Evolutionary conservation across 495 filamentous ascomycete genomes (phyloP), one percentile per base, ranked within the genome.

Genomic region (Pseudevernia furfuracea): DNA sequence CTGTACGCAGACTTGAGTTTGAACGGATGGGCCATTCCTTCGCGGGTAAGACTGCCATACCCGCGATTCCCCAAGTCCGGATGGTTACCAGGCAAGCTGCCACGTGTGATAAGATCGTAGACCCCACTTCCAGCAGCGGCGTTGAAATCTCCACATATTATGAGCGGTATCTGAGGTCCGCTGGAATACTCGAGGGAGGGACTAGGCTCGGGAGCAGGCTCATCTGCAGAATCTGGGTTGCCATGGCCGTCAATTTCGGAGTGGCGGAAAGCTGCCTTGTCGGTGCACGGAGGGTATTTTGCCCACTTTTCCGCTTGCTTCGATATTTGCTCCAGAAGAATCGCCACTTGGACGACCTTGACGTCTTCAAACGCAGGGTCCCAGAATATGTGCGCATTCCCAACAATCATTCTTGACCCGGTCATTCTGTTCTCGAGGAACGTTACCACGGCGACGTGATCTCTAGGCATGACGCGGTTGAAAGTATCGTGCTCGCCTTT

Each of bases 121-220:
- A 96, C 91, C 21, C 89, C 87, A 36, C 89, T 94, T 60, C 88
- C 88, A 15, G 85, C 80, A 4, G 85, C 86, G 7, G 93, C 96
- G 75, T 98, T 98, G 81, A 95, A 96, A 72, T 98, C 94, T 67
- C 92, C 92, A 69, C 93, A 96, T 68, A 97, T 83, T 61, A 98
- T 74, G 25, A 98, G 79, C 2, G 94, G 94, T 55, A 98, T 95
- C 65, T 96, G 89, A 11, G 89, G 85, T 32, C 88, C 91, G 68
- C 78, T 87, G 58, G 87, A 74, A 77, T 97, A 98, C 69, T 93
- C 87, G 73, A 86, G 81, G 0, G 86, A 89, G 9, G 87, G 87
- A 12, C 79, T 83, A 19, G 82, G 82, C 65, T 83, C 82, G 38
- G 79, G 72, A 3, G 76, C 73, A n/a, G 68, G 58, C 53, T 77